These are phyloP conservation scores for Bipolaris cookei DNA, from an alignment of 2,329 filamentous ascomycete genomes.

Conservation along the genomic window DNA sequence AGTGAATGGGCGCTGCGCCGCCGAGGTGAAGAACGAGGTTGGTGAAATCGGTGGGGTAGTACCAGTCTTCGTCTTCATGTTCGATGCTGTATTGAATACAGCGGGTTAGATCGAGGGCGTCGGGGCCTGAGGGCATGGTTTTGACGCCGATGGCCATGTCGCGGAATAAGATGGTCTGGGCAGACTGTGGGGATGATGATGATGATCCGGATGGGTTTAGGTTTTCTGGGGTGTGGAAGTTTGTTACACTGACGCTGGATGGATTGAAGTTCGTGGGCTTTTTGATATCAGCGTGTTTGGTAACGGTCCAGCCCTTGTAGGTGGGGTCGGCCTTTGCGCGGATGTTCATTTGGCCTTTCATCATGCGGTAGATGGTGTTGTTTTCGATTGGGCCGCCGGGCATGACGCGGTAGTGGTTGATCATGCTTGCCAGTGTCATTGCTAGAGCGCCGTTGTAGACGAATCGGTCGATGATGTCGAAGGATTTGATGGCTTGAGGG, in stretches of 20 bases:
- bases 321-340: slow-evolving; percentile 13
- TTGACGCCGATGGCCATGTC: slow-evolving; percentile 24
- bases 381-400: slow-evolving; percentile 7
- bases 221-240: slow-evolving; percentile 19
- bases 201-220: background rate
- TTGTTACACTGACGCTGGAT: slow-evolving; percentile 23
- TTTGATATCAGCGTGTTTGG: slow-evolving; percentile 13
- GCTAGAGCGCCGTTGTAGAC: slow-evolving; percentile 28
- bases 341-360: slow-evolving; percentile 24
- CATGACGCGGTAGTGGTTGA: slow-evolving; percentile 29
- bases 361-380: slow-evolving; percentile 28
- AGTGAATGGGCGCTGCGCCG: slow-evolving; percentile 16
- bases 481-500: slow-evolving; percentile 30
- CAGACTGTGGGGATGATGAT: background rate
- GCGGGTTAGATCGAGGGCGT: slow-evolving; percentile 35
- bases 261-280: slow-evolving; percentile 18
- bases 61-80: slow-evolving; percentile 24
- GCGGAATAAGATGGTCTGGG: slow-evolving; percentile 20
- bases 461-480: slow-evolving; percentile 33
- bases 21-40: slow-evolving; percentile 15
- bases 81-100: slow-evolving; percentile 24
- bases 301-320: slow-evolving; percentile 26
- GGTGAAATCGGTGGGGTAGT: slow-evolving; percentile 27
- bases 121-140: slow-evolving; percentile 17
- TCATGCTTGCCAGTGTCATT: slow-evolving; percentile 17